phyloP scores from a whole-genome alignment of 2,329 filamentous ascomycete species.

The Pseudogymnoascus sp. region DNA sequence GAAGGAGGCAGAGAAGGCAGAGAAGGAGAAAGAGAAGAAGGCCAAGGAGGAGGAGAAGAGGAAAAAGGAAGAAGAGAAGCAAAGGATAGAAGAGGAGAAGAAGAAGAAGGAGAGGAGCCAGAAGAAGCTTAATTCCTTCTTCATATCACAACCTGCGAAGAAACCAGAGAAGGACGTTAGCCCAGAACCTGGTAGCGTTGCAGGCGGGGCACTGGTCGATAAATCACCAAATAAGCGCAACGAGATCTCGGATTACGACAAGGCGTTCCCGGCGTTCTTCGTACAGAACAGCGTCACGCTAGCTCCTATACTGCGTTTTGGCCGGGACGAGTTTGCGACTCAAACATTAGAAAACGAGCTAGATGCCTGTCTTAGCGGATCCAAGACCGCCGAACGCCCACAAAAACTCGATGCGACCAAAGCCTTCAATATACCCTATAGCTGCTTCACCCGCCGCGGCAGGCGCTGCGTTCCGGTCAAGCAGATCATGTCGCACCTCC shows the following conservation, averaged over 20 bases:
- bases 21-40: slow-evolving; percentile 27
- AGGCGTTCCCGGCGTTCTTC: slow-evolving; percentile 73
- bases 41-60: slow-evolving; percentile 32
- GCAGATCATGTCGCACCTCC: slow-evolving; percentile 25
- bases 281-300: slow-evolving; percentile 65
- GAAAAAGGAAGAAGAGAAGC: slow-evolving; percentile 27
- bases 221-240: slow-evolving; percentile 25
- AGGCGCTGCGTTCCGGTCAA: slow-evolving; percentile 19
- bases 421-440: slow-evolving; percentile 36
- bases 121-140: slow-evolving; percentile 28
- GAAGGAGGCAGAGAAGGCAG: slow-evolving; percentile 36
- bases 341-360: slow-evolving; percentile 42
- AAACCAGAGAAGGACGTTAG: slow-evolving; percentile 17
- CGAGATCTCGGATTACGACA: slow-evolving; percentile 49
- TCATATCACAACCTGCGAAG: slow-evolving; percentile 11
- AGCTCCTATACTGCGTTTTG: slow-evolving; percentile 46
- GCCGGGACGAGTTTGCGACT: slow-evolving; percentile 49
- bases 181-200: slow-evolving; percentile 14
- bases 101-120: slow-evolving; percentile 39
- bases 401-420: slow-evolving; percentile 37
- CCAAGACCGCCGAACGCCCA: slow-evolving; percentile 36
- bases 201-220: neutral
- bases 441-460: slow-evolving; percentile 35
- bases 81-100: slow-evolving; percentile 38
- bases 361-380: slow-evolving; percentile 42